Evolutionary conservation across 2,329 filamentous ascomycete genomes (phyloP).

Genomic region (Alternaria atra): DNA sequence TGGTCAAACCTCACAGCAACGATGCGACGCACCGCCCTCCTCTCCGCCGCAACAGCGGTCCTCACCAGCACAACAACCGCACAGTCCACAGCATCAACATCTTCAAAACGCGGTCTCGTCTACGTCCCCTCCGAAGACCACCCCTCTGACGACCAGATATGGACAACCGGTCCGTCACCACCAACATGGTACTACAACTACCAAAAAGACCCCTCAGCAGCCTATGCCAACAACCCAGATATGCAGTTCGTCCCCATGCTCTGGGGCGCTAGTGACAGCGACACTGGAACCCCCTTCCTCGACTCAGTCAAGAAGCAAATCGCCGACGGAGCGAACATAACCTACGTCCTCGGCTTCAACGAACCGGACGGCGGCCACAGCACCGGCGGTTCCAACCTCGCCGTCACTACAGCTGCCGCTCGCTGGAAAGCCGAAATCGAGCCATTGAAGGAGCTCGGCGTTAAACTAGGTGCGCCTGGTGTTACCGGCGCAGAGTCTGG

Average conservation of each 20-base stretch:
- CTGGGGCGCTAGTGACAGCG: constrained; percentile 65
- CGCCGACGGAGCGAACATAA: constrained; percentile 64
- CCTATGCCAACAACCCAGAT: constrained; percentile 52
- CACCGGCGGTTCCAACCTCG: constrained; percentile 70
- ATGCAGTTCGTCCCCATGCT: constrained; percentile 85
- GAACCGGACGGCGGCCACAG: constrained; percentile 71
- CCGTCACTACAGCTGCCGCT: constrained; percentile 68
- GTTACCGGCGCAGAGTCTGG: constrained; percentile 70
- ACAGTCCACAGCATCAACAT: constrained; percentile 52
- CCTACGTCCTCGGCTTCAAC: constrained; percentile 78
- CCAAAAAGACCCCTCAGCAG: constrained; percentile 62
- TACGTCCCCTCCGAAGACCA: constrained; percentile 67
- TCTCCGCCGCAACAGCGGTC: constrained; percentile 10
- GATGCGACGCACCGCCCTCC: constrained; percentile 10
- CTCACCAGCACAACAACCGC: constrained; percentile 18
- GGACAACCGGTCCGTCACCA: constrained; percentile 64
- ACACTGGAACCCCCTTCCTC: constrained; percentile 67
- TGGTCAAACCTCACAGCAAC: neutral
- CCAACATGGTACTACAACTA: constrained; percentile 92
- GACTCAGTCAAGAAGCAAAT: constrained; percentile 66
- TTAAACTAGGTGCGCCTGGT: constrained; percentile 75
- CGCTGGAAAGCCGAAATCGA: constrained; percentile 77
- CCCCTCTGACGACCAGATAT: constrained; percentile 71
- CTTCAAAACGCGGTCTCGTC: constrained; percentile 75
- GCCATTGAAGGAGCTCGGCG: constrained; percentile 68